phyloP scores from a whole-genome alignment of 257 asterid genomes.

The Primulina huaijiensis region DNA sequence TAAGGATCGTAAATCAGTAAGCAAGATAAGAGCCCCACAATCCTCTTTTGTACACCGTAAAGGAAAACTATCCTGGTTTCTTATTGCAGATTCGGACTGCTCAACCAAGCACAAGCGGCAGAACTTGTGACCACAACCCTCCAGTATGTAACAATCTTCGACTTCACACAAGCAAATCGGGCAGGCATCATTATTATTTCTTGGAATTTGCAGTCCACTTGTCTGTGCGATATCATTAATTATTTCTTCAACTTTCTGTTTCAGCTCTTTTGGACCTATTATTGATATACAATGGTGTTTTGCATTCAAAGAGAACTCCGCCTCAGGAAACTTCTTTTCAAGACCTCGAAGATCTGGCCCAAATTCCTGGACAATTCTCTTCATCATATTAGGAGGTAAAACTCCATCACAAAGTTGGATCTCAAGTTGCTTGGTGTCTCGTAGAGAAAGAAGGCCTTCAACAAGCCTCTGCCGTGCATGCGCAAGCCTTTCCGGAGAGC shows the following conservation, averaged over 20 bases:
- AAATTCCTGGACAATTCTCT: conserved; percentile 68
- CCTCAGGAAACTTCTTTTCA: conserved; percentile 63
- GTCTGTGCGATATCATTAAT: conserved; percentile 46
- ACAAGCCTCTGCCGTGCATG: conserved; percentile 50
- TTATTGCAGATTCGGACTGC: conserved; percentile 75
- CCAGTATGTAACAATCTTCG: conserved; percentile 67
- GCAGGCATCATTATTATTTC: conserved; percentile 41
- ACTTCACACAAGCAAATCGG: conserved; percentile 81
- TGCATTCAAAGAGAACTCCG: conserved; percentile 51
- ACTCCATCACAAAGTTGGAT: conserved; percentile 61
- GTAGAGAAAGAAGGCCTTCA: conserved; percentile 46
- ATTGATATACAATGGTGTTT: conserved; percentile 61
- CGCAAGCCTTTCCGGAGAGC: conserved; percentile 47
- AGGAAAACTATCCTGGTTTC: conserved; percentile 60
- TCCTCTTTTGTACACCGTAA: conserved; percentile 46
- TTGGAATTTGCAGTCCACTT: conserved; percentile 30
- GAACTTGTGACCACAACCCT: conserved; percentile 61
- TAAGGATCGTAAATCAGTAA: conserved; percentile 58
- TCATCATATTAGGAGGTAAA: conserved; percentile 86
- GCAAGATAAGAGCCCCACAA: conserved; percentile 51
- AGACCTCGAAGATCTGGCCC: conserved; percentile 84
- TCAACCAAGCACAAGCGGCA: conserved; percentile 74
- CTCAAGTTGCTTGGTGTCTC: conserved; percentile 73
- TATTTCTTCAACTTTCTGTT: conserved; percentile 56
- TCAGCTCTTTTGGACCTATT: conserved; percentile 55